A percentile compares a stretch with the other conserved stretches of the same genome.
Evolutionary conservation across 306 rosid genomes (phyloP).

Genomic region (Quercus suber): DNA sequence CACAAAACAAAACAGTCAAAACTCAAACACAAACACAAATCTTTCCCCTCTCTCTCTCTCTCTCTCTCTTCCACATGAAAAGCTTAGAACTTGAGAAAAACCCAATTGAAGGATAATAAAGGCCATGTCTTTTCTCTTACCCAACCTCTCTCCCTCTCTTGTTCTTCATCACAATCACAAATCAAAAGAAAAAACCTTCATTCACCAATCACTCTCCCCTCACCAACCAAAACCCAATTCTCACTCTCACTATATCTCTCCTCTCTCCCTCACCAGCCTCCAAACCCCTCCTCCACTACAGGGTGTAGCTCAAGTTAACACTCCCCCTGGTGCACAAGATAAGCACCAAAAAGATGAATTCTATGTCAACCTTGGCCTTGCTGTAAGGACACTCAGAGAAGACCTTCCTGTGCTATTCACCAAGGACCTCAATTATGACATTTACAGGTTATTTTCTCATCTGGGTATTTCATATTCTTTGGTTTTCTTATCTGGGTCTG

Average conservation of each 20-base stretch:
- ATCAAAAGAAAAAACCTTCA: constrained; percentile 43
- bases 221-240: constrained; percentile 39
- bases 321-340: constrained; percentile 43
- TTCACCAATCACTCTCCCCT: constrained; percentile 38
- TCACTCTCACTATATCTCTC: constrained; percentile 11
- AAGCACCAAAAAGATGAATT: constrained; percentile 62
- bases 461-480: background rate
- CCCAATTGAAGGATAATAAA: constrained; percentile 14
- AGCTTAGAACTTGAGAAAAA: constrained; percentile 1
- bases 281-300: constrained; percentile 39
- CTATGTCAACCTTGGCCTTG: constrained; percentile 83
- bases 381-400: constrained; percentile 88
- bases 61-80: constrained; percentile 27
- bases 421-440: constrained; percentile 84
- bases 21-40: constrained; percentile 18
- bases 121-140: constrained; percentile 80
- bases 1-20: constrained; percentile 1
- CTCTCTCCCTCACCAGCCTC: constrained; percentile 38
- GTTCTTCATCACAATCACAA: constrained; percentile 54
- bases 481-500: constrained; percentile 15
- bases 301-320: constrained; percentile 52
- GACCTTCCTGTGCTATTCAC: constrained; percentile 73
- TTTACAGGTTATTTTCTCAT: constrained; percentile 63
- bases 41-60: constrained; percentile 15
- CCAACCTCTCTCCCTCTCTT: constrained; percentile 57